Base-by-base conservation (phyloP, 805 yeast species). In the Geotrichum ghanense region DNA sequence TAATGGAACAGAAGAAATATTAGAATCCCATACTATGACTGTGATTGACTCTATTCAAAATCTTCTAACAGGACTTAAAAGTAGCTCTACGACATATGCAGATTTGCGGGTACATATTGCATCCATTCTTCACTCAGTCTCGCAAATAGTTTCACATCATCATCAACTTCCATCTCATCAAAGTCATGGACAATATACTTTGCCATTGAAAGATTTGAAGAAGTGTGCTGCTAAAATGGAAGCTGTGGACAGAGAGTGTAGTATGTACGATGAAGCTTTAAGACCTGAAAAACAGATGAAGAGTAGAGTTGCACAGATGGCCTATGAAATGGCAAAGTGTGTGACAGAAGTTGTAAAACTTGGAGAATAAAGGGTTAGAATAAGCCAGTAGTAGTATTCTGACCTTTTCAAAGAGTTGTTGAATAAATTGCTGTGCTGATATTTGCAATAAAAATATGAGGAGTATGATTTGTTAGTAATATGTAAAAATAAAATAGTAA, bases 331-430 rank as follows among this genome's bases (percentile, higher is more conserved):
- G 66, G 97, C 97, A 21, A 88, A 90, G 65, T 83, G 95, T 63
- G 90, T 96, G 3, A 90, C 89, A 63, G 97, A 90, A 63, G 73
- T 90, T 59, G 97, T 90, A 19, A 89, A 89, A 67, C 84, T 95
- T 1, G 96, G 90, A 3, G 97, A 90, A n/a, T 31, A n/a, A 12
- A n/a, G n/a, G n/a, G n/a, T n/a, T n/a, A n/a, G n/a, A n/a, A n/a
- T n/a, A n/a, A n/a, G n/a, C n/a, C n/a, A n/a, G n/a, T n/a, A n/a
- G n/a, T n/a, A n/a, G n/a, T n/a, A n/a, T n/a, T n/a, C n/a, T n/a
- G n/a, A n/a, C n/a, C n/a, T n/a, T n/a, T n/a, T n/a, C n/a, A n/a
- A n/a, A n/a, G n/a, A n/a, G n/a, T n/a, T n/a, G n/a, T n/a, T n/a
- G n/a, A n/a, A n/a, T n/a, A n/a, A n/a, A n/a, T n/a, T n/a, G n/a